Base-by-base conservation (phyloP, 1,139 yeast species). In the Diutina mesorugosa region DNA sequence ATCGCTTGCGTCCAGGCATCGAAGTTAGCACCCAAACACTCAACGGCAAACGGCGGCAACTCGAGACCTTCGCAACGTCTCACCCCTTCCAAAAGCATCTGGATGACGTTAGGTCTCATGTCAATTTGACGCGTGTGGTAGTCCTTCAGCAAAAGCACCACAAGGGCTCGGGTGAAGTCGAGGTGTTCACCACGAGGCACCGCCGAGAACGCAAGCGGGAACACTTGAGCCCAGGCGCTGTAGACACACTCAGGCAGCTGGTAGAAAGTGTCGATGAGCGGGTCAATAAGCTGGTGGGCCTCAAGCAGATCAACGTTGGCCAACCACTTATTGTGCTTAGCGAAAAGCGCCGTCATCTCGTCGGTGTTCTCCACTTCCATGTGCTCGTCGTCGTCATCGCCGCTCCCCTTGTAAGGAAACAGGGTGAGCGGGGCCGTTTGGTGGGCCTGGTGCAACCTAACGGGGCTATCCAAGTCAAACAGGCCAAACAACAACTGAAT, bases 1-100 rank as follows among this genome's bases (percentile, higher is more conserved):
- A 95, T 83, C 10, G 96, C 90, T 57, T 90, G 87, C 61, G 90
- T 87, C 98, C 99, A 93, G 1, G 96, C 86, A 67, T 89, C 85
- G 68, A 87, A 93, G 59, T 93, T 87, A 57, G 85, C 78, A 10
- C 97, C 97, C 53, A 93, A 73, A 63, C 91, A 90, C 67, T 91
- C 95, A 55, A 91, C 84, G 45, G 96, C 79, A 69, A 93, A 97
- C 4, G 99, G 98, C 5, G 99, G 99, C n/a, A 90, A 69, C 62
- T 86, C 91, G 9, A 90, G 72, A 30, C 80, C 85, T 18, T 84
- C 82, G 60, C 95, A 85, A 59, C 79, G 74, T 2, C 91, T 84
- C 41, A 89, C 79, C 51, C 96, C 97, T 62, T 86, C 95, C 55
- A 95, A 72, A 59, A 95, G 71, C 1, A 95, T 85, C 61, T 87